Evolutionary conservation across 2,329 filamentous ascomycete genomes (phyloP).

Genomic region (Pestalotiopsis sp.): DNA sequence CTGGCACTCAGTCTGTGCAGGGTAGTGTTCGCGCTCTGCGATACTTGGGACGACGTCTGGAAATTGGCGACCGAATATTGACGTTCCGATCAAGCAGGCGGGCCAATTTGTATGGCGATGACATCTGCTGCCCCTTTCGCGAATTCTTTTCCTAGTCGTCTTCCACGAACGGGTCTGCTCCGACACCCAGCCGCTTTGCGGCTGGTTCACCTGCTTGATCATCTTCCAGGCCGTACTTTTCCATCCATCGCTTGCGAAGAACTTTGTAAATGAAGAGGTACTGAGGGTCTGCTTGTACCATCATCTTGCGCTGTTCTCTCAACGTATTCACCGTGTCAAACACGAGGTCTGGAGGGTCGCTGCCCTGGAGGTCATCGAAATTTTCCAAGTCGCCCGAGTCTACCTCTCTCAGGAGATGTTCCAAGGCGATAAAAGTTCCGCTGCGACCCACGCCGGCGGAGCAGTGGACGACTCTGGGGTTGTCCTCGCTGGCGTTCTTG

Average conservation of each 20-base stretch:
- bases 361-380: constrained; percentile 35
- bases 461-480: constrained; percentile 83
- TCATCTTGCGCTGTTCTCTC: constrained; percentile 86
- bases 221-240: constrained; percentile 55
- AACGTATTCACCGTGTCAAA: constrained; percentile 79
- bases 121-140: constrained; percentile 10
- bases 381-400: constrained; percentile 70
- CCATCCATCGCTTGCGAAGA: constrained; percentile 73
- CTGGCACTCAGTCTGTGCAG: neutral
- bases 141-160: constrained; percentile 23
- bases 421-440: constrained; percentile 95
- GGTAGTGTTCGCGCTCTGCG: neutral
- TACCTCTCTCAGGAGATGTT: constrained; percentile 84
- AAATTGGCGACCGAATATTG: neutral
- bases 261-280: constrained; percentile 90
- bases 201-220: constrained; percentile 44
- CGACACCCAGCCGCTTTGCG: constrained; percentile 56
- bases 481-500: constrained; percentile 57
- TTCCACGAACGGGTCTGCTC: constrained; percentile 45
- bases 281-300: constrained; percentile 91
- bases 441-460: constrained; percentile 93
- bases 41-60: neutral
- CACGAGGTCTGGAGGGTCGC: constrained; percentile 62
- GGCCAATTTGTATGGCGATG: neutral
- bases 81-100: neutral